A percentile compares a stretch with the other conserved stretches of the same genome.
These are phyloP conservation scores for Tricholoma bakamatsutake DNA, from an alignment of 768 basidiomycete species.

Conservation along the genomic window DNA sequence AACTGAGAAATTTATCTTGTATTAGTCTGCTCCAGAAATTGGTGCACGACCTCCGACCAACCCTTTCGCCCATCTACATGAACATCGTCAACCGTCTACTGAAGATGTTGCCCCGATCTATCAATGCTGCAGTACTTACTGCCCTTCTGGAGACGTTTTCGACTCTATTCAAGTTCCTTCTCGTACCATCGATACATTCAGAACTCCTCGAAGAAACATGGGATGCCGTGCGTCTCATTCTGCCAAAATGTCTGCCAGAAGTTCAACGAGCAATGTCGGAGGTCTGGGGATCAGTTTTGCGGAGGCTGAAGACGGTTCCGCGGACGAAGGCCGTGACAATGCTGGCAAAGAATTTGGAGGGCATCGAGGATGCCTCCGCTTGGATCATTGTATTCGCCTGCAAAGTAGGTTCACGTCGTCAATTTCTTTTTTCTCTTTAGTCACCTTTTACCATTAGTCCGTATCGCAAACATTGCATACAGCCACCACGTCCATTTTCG, in stretches of 20 bases:
- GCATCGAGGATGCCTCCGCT: constrained; percentile 58
- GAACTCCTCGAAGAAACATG: constrained; percentile 57
- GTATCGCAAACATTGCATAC: constrained; percentile 82
- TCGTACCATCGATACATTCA: constrained; percentile 56
- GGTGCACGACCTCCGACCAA: constrained; percentile 74
- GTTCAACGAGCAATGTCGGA: constrained; percentile 77
- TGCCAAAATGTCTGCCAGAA: constrained; percentile 62
- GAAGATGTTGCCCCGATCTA: constrained; percentile 47
- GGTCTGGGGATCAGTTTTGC: constrained; percentile 77
- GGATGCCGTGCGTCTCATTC: constrained; percentile 39
- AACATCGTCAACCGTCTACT: constrained; percentile 52
- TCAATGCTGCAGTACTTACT: constrained; percentile 57
- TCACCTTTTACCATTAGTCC: constrained; percentile 40
- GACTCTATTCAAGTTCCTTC: constrained; percentile 63
- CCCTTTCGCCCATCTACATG: constrained; percentile 57
- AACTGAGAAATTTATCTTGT: background rate
- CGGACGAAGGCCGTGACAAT: constrained; percentile 52
- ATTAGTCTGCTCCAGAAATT: constrained; percentile 72
- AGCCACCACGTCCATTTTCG: constrained; percentile 56
- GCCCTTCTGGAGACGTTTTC: constrained; percentile 64
- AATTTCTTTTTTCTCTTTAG: background rate
- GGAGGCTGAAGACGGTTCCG: constrained; percentile 60
- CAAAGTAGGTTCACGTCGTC: constrained; percentile 43
- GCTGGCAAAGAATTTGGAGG: constrained; percentile 44
- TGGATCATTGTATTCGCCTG: constrained; percentile 76